These are phyloP conservation scores for Exobasidium rhododendri DNA, from an alignment of 1,284 basidiomycete genomes.

Conservation along the genomic window DNA sequence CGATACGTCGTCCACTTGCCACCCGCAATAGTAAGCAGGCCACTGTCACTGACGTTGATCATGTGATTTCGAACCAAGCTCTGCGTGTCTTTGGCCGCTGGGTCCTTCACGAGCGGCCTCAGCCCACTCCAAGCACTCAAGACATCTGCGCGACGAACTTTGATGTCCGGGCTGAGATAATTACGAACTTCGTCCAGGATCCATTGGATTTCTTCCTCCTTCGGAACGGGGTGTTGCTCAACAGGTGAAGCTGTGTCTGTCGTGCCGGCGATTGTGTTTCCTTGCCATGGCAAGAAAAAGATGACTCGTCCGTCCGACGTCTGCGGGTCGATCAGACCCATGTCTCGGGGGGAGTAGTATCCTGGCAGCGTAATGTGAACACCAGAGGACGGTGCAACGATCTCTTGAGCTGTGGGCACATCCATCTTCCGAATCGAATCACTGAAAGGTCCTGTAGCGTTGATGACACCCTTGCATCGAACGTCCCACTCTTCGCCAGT, in stretches of 20 bases:
- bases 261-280: conserved; percentile 93
- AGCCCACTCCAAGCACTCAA: conserved; percentile 91
- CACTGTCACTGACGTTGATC: conserved; percentile 77
- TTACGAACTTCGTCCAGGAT: conserved; percentile 85
- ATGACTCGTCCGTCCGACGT: conserved; percentile 96
- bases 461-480: conserved; percentile 85
- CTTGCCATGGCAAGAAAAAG: conserved; percentile 99
- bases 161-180: conserved; percentile 88
- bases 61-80: conserved; percentile 91
- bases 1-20: conserved; percentile 98
- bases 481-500: conserved; percentile 80
- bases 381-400: conserved; percentile 87
- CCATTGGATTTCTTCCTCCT: conserved; percentile 94
- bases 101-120: conserved; percentile 83
- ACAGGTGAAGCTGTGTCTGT: conserved; percentile 83
- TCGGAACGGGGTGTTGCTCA: conserved; percentile 73
- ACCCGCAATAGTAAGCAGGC: conserved; percentile 88
- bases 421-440: conserved; percentile 84
- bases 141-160: conserved; percentile 93
- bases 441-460: conserved; percentile 91
- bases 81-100: conserved; percentile 75
- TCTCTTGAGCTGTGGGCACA: conserved; percentile 74
- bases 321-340: conserved; percentile 91
- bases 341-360: conserved; percentile 90
- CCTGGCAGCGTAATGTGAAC: conserved; percentile 95